Evolutionary conservation across 768 basidiomycete genomes (phyloP).

Genomic region (Pholiota microspora): DNA sequence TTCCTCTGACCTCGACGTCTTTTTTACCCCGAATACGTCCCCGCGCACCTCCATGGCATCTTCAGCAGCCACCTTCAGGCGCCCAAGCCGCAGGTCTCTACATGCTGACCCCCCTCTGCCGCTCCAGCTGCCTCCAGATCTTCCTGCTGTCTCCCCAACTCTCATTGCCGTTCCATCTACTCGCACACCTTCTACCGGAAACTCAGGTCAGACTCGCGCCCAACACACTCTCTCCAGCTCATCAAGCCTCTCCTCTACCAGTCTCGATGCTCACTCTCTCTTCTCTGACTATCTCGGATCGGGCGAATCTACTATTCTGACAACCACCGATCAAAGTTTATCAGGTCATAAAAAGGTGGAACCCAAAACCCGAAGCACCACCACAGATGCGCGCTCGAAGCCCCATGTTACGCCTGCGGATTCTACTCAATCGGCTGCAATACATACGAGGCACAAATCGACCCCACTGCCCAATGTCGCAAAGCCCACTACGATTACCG

Average conservation of each 20-base stretch:
- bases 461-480: not conserved
- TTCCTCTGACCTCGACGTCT: conserved; percentile 41
- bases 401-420: not conserved
- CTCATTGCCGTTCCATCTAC: conserved; percentile 24
- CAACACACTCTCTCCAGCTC: conserved; percentile 26
- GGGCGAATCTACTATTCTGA: not conserved
- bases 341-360: not conserved
- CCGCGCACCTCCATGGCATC: conserved; percentile 49
- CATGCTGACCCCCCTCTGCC: conserved; percentile 14
- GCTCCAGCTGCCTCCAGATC: conserved; percentile 6
- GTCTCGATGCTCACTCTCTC: conserved; percentile 39
- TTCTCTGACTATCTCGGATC: conserved; percentile 28
- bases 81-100: conserved; percentile 24
- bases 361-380: not conserved
- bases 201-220: conserved; percentile 14
- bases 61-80: conserved; percentile 24
- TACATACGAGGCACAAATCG: not conserved
- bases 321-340: not conserved
- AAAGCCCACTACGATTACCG: not conserved
- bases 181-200: conserved; percentile 21
- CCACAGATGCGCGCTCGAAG: conserved; percentile 4
- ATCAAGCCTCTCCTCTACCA: conserved; percentile 31
- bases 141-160: not conserved
- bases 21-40: conserved; percentile 62
- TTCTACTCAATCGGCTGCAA: not conserved